These are phyloP conservation scores for Meredithiella fracta DNA, from an alignment of 2,329 filamentous ascomycete species.

Conservation along the genomic window DNA sequence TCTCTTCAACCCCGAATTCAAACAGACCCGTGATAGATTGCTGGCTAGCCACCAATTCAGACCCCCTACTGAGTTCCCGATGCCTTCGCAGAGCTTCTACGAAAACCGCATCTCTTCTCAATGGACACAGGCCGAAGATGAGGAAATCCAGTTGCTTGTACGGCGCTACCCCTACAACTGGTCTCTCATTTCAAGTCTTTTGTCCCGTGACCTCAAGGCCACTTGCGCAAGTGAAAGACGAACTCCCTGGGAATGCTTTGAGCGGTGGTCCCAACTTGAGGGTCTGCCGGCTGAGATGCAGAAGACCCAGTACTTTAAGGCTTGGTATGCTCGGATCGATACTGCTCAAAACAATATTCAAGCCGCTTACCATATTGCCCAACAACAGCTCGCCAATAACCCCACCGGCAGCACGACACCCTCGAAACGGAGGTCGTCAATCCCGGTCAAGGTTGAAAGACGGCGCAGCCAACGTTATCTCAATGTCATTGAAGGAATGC, in stretches of 20 bases:
- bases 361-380: conserved; percentile 36
- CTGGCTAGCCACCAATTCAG: conserved; percentile 86
- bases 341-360: conserved; percentile 38
- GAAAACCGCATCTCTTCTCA: conserved; percentile 75
- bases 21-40: conserved; percentile 72
- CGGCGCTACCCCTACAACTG: conserved; percentile 95
- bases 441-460: conserved; percentile 71
- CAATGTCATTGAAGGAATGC: conserved; percentile 82
- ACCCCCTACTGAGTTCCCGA: conserved; percentile 76
- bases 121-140: conserved; percentile 81
- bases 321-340: conserved; percentile 45
- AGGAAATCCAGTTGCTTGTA: conserved; percentile 69
- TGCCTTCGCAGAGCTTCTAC: conserved; percentile 84
- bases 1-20: conserved; percentile 78
- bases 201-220: conserved; percentile 58
- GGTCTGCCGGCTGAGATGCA: conserved; percentile 83
- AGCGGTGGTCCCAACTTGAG: conserved; percentile 86
- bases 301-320: conserved; percentile 87
- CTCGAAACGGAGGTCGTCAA: conserved; percentile 48
- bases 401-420: conserved; percentile 9
- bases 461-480: conserved; percentile 75
- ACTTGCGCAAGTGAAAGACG: conserved; percentile 75
- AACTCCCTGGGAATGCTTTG: conserved; percentile 97
- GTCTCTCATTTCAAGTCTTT: conserved; percentile 76
- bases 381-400: conserved; percentile 21